Evolutionary conservation across 345 rosid genomes (phyloP), one percentile per base, ranked within the genome.

Genomic region (Melaleuca alternifolia): DNA sequence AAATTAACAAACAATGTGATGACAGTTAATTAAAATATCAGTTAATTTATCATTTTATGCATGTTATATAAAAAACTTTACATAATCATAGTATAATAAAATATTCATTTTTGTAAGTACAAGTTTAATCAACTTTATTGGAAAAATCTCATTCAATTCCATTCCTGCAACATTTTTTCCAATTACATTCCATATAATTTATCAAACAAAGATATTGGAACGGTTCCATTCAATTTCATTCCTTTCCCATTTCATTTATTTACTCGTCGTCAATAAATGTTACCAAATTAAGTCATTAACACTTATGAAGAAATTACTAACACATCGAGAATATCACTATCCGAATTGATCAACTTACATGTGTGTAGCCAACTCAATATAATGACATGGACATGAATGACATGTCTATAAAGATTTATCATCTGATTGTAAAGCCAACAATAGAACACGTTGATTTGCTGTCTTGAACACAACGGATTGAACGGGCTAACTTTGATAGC

Each of bases 291-390:
- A 59, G 26, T 59, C n/a, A n/a, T 59, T n/a, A 59, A n/a, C 9
- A 4, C 33, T 11, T 3, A 0, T 26, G 65, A 59, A 59, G 71
- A 59, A 59, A 26, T 57, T 59, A 59, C 15, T 59, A 6, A 12
- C 0, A 59, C 3, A 13, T n/a, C 2, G 0, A n/a, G 26, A n/a
- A 2, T 59, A 30, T 59, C 12, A 59, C 33, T 15, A n/a, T 12
- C 30, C 2, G 2, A 1, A 59, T 0, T n/a, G 7, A 59, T 59
- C n/a, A 54, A 10, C 11, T 2, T 23, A 9, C 5, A 54, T 0
- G 5, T 8, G 2, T 0, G 2, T 9, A 54, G n/a, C n/a, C 2
- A 2, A 23, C 59, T 24, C 12, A 10, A 21, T 26, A 30, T 57
- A 57, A 13, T 59, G 26, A 59, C n/a, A 13, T n/a, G n/a, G 65